Evolutionary conservation across 352 stramenopile genomes (phyloP).

Genomic region (Phytophthora sp.): DNA sequence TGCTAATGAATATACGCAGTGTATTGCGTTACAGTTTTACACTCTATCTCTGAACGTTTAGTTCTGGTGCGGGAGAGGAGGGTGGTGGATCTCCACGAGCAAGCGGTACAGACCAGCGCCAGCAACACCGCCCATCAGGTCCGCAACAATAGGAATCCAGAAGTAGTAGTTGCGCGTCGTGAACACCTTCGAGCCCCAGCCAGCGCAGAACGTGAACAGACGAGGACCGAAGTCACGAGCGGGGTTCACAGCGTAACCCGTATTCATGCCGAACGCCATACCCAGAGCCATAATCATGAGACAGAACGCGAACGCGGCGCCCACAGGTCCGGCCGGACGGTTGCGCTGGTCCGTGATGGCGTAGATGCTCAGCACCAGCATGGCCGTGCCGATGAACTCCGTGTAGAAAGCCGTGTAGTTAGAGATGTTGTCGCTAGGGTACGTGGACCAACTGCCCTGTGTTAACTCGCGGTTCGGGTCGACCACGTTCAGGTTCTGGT

Average conservation of each 20-base stretch:
- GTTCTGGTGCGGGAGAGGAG: background rate
- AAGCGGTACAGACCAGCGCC: constrained; percentile 29
- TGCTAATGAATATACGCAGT: no score
- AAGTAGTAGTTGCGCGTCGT: constrained; percentile 50
- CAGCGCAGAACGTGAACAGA: constrained; percentile 35
- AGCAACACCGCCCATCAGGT: constrained; percentile 34
- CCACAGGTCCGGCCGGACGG: constrained; percentile 36
- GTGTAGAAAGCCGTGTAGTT: background rate
- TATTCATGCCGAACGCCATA: constrained; percentile 62
- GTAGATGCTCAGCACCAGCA: constrained; percentile 56
- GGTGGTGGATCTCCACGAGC: constrained; percentile 50
- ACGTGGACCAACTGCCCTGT: constrained; percentile 47
- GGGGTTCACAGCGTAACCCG: constrained; percentile 56
- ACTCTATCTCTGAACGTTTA: no score
- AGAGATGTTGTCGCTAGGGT: constrained; percentile 39
- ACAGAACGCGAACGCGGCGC: constrained; percentile 39
- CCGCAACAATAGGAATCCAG: constrained; percentile 29
- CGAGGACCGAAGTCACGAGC: constrained; percentile 57
- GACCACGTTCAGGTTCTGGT: constrained; percentile 47
- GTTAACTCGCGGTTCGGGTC: constrained; percentile 49
- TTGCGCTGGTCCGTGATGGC: constrained; percentile 58
- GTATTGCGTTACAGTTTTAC: no score
- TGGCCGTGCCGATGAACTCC: constrained; percentile 40
- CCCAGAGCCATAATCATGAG: constrained; percentile 56
- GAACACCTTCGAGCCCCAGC: constrained; percentile 54